Conservation (phyloP, 164 flowering plant species). For the Annona squamosa region DNA sequence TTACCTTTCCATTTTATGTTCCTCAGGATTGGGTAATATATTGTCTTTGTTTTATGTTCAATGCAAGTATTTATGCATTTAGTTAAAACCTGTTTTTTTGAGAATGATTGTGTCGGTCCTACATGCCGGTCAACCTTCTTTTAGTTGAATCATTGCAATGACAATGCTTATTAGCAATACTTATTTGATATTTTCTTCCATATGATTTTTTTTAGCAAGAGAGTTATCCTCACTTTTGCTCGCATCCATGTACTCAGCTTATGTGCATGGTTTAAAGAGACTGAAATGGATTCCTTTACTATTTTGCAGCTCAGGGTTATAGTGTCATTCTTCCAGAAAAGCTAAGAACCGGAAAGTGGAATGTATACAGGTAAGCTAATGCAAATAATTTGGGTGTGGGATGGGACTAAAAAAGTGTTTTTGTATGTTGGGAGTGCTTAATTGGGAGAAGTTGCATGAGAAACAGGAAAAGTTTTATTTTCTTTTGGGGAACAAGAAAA, state of each 20-base stretch:
- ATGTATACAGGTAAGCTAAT: conserved; percentile 68
- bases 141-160: background rate
- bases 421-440: too few species aligned
- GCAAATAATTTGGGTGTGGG: background rate
- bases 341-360: conserved; percentile 86
- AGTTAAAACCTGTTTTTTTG: background rate
- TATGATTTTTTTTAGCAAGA: background rate
- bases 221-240: background rate
- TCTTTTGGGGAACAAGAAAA: too few species aligned
- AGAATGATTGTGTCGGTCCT: background rate
- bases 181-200: background rate
- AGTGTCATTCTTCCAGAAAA: conserved; percentile 97
- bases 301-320: conserved; percentile 69
- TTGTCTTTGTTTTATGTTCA: background rate
- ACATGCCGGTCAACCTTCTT: background rate
- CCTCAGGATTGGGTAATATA: background rate
- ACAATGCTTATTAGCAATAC: background rate
- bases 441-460: too few species aligned
- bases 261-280: background rate
- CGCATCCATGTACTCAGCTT: background rate
- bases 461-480: too few species aligned
- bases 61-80: background rate
- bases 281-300: conserved; percentile 2
- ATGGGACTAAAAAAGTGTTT: too few species aligned
- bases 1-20: background rate